These are phyloP conservation scores for Picochlorum sp. DNA, from an alignment of 139 green algal species.

Conservation along the genomic window DNA sequence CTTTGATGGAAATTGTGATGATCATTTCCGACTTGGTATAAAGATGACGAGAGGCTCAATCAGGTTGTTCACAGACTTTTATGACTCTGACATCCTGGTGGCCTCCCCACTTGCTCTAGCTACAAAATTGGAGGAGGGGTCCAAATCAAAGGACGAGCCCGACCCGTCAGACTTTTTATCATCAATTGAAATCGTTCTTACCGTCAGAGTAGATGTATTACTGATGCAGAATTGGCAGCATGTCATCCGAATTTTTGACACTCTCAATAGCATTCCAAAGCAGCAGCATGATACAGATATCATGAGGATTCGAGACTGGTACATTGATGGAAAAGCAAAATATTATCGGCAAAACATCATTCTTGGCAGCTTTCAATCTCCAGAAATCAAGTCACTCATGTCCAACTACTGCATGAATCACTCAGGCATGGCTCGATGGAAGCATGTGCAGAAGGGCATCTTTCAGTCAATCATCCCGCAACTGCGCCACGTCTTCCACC, in stretches of 20 bases:
- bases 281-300: slow-evolving; percentile 82
- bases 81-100: slow-evolving; percentile 84
- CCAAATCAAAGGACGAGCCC: slow-evolving; percentile 12
- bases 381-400: slow-evolving; percentile 74
- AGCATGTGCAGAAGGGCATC: slow-evolving; percentile 48
- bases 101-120: slow-evolving; percentile 82
- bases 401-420: slow-evolving; percentile 38
- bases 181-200: slow-evolving; percentile 80
- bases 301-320: slow-evolving; percentile 75
- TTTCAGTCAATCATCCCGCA: slow-evolving; percentile 63
- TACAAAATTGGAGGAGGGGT: slow-evolving; percentile 57
- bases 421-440: slow-evolving; percentile 40
- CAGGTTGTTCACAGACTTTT: slow-evolving; percentile 78
- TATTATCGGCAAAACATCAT: slow-evolving; percentile 84
- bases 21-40: slow-evolving; percentile 91
- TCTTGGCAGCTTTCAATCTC: slow-evolving; percentile 53
- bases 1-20: slow-evolving; percentile 87
- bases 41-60: slow-evolving; percentile 75
- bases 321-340: slow-evolving; percentile 30
- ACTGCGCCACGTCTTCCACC: slow-evolving; percentile 83
- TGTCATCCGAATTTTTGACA: slow-evolving; percentile 45
- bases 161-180: slow-evolving; percentile 77
- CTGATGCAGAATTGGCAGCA: slow-evolving; percentile 88
- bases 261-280: slow-evolving; percentile 73
- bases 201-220: slow-evolving; percentile 82